A percentile compares a stretch with the other conserved stretches of the same genome.
Conservation (phyloP, 768 basidiomycete species). For the Asterophora lycoperdoides region DNA sequence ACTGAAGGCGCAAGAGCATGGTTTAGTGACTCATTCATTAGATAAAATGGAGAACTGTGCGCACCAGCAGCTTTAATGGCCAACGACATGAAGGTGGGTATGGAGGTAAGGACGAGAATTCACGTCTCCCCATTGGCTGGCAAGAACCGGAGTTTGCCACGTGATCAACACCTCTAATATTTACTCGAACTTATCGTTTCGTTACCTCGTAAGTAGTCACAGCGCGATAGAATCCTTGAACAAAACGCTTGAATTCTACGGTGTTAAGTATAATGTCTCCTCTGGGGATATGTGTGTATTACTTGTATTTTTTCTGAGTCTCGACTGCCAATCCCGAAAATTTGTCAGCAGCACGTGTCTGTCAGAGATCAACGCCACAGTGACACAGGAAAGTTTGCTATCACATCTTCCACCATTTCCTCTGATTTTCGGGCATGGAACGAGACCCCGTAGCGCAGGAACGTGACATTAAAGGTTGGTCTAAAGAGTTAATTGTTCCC, state of each 20-base stretch:
- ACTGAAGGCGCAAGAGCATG: constrained; percentile 21
- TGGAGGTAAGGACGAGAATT: constrained; percentile 19
- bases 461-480: constrained; percentile 31
- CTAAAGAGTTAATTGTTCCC: not conserved
- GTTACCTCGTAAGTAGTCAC: no score
- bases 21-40: not conserved
- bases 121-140: constrained; percentile 23
- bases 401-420: not conserved
- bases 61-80: constrained; percentile 35
- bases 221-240: no score
- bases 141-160: constrained; percentile 18
- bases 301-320: no score
- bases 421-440: constrained; percentile 20
- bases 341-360: constrained; percentile 2
- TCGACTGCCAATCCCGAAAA: no score
- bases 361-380: constrained; percentile 4
- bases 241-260: no score
- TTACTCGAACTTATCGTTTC: no score
- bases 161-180: not conserved
- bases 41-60: constrained; percentile 6
- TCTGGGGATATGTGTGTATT: no score
- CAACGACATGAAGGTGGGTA: constrained; percentile 44
- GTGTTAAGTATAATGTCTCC: no score
- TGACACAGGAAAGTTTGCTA: not conserved
- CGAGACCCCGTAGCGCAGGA: constrained; percentile 30